Evolutionary conservation across 352 stramenopile genomes (phyloP).

Genomic region (Phytopythium sindhum): DNA sequence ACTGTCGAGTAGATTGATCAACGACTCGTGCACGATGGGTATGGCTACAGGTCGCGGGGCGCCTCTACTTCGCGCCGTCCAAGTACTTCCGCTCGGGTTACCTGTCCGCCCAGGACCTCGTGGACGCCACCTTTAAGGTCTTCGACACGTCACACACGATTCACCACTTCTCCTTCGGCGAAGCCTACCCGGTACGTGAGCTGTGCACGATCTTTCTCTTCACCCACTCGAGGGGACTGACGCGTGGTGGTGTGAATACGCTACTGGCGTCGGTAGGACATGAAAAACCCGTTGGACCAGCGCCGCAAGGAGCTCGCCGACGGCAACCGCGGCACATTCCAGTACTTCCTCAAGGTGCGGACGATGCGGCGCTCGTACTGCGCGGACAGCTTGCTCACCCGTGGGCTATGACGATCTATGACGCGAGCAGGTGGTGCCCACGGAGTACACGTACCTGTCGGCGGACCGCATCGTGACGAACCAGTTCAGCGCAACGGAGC

Average conservation of each 20-base stretch:
- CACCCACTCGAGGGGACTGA: not conserved
- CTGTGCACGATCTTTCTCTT: not conserved
- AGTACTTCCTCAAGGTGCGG: constrained; percentile 82
- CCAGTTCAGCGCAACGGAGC: constrained; percentile 98
- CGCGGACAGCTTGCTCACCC: not conserved
- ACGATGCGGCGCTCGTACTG: not conserved
- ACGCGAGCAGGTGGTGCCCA: constrained; percentile 91
- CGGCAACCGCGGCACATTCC: constrained; percentile 60
- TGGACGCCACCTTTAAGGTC: constrained; percentile 67
- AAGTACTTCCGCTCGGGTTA: constrained; percentile 84
- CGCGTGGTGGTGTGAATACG: not conserved
- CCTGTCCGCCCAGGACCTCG: constrained; percentile 52
- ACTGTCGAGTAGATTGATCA: not conserved
- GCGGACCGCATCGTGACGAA: constrained; percentile 90
- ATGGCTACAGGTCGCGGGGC: constrained; percentile 51
- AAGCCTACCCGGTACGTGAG: constrained; percentile 57
- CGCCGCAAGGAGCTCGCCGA: constrained; percentile 53
- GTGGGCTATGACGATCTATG: not conserved
- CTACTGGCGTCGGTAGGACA: constrained; percentile 36
- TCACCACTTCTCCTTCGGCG: constrained; percentile 63
- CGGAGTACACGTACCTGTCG: constrained; percentile 90
- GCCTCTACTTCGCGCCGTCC: constrained; percentile 79
- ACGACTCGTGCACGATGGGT: too few species aligned
- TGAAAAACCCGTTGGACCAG: constrained; percentile 80
- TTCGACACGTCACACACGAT: constrained; percentile 79